phyloP scores from a whole-genome alignment of 352 stramenopile species.

The Pythium angustatum region DNA sequence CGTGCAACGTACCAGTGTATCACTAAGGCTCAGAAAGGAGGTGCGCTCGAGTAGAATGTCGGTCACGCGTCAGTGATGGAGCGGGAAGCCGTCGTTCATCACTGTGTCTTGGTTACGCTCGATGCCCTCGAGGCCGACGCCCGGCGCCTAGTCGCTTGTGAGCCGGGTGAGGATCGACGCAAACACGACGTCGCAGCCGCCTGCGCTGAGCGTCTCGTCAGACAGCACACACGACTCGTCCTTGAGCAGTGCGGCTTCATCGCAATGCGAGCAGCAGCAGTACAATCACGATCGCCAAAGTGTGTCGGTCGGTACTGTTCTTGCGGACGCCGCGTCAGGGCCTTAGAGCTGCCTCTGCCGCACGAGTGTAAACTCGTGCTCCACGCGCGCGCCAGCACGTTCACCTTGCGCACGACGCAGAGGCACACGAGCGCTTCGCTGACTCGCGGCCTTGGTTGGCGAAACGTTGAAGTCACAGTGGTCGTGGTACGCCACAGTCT shows the following conservation, averaged over 20 bases:
- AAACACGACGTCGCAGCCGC: constrained; percentile 51
- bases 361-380: constrained; percentile 58
- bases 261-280: constrained; percentile 56
- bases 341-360: constrained; percentile 41
- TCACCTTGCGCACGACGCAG: constrained; percentile 62
- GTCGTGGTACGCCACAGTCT: constrained; percentile 56
- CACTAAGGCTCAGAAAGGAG: no score
- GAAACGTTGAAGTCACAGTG: constrained; percentile 55
- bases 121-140: constrained; percentile 47
- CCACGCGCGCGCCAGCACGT: constrained; percentile 57
- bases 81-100: constrained; percentile 56
- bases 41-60: constrained; percentile 66
- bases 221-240: constrained; percentile 57
- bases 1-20: no score
- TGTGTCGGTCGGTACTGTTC: no score
- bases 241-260: constrained; percentile 45
- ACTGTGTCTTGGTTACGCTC: constrained; percentile 53
- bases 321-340: constrained; percentile 33
- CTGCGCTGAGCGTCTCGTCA: constrained; percentile 54
- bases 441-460: constrained; percentile 33
- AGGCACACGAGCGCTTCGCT: constrained; percentile 47
- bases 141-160: constrained; percentile 45
- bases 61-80: constrained; percentile 62
- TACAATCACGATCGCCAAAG: constrained; percentile 47
- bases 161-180: constrained; percentile 54